Evolutionary conservation across 306 rosid species (phyloP).

Genomic region (Castanospermum australe): DNA sequence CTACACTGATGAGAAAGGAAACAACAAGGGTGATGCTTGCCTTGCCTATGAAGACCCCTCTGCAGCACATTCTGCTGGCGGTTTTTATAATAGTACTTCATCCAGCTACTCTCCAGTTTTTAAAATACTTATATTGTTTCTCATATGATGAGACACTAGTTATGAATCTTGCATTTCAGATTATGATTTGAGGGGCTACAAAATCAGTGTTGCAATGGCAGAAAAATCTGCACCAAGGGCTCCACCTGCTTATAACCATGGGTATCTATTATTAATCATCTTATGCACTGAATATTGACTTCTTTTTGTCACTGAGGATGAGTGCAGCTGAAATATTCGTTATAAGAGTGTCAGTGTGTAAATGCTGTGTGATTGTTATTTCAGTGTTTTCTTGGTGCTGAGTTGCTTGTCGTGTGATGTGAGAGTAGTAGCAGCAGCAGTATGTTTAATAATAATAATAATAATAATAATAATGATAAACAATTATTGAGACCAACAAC

Average conservation of each 20-base stretch:
- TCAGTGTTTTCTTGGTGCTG: neutral
- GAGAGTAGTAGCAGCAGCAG: neutral
- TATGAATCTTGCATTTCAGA: constrained; percentile 46
- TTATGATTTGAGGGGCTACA: constrained; percentile 81
- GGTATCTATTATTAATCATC: constrained; percentile 72
- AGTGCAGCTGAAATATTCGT: neutral
- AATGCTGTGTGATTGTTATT: neutral
- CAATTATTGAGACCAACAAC: neutral
- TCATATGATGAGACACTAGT: neutral
- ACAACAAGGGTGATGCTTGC: constrained; percentile 93
- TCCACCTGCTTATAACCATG: constrained; percentile 62
- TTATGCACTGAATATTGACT: neutral
- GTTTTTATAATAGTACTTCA: constrained; percentile 77
- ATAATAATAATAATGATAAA: neutral
- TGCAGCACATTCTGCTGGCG: constrained; percentile 96
- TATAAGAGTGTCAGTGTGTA: neutral
- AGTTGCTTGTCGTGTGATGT: neutral
- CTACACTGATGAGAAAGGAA: constrained; percentile 88
- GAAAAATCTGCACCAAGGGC: constrained; percentile 93
- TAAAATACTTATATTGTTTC: neutral
- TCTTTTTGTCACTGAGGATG: neutral
- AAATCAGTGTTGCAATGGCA: constrained; percentile 90
- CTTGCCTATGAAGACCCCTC: constrained; percentile 95
- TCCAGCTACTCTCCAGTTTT: neutral
- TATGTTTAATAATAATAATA: neutral